Evolutionary conservation across 805 yeast genomes (phyloP).

Genomic region (Schizosaccharomyces osmophilus): DNA sequence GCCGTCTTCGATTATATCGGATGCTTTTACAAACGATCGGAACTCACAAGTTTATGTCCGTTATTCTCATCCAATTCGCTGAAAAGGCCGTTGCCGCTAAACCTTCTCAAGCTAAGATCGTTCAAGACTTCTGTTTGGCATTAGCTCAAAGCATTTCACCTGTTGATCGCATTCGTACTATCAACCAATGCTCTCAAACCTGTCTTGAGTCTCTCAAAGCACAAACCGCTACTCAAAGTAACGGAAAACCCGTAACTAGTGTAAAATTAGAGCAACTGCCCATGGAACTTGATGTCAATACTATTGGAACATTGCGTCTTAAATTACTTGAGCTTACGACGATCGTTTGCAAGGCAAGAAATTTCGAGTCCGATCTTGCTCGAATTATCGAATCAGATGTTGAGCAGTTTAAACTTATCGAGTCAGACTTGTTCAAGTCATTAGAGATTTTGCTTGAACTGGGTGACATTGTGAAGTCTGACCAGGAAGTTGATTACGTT

Average conservation of each 20-base stretch:
- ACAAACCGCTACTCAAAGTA: neutral
- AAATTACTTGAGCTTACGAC: neutral
- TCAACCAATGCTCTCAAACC: constrained; percentile 9
- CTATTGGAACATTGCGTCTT: neutral
- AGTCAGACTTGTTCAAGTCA: neutral
- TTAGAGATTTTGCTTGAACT: neutral
- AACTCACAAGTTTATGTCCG: constrained; percentile 36
- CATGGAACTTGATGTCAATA: constrained; percentile 1
- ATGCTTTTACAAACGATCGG: constrained; percentile 63
- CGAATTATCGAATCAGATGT: neutral
- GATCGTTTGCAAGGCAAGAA: neutral
- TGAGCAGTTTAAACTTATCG: neutral
- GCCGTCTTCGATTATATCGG: constrained; percentile 65
- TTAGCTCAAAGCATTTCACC: neutral
- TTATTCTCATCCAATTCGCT: constrained; percentile 54
- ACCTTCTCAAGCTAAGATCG: neutral
- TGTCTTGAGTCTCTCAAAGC: neutral
- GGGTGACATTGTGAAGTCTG: neutral
- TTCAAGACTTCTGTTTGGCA: neutral
- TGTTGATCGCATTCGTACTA: constrained; percentile 10
- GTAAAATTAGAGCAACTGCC: constrained; percentile 17
- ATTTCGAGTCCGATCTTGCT: neutral
- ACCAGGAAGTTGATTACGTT: neutral
- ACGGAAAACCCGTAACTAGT: constrained; percentile 14
- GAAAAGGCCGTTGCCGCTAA: neutral